Base-by-base conservation (phyloP, 2,329 filamentous ascomycete species). In the Colletotrichum australisinense region DNA sequence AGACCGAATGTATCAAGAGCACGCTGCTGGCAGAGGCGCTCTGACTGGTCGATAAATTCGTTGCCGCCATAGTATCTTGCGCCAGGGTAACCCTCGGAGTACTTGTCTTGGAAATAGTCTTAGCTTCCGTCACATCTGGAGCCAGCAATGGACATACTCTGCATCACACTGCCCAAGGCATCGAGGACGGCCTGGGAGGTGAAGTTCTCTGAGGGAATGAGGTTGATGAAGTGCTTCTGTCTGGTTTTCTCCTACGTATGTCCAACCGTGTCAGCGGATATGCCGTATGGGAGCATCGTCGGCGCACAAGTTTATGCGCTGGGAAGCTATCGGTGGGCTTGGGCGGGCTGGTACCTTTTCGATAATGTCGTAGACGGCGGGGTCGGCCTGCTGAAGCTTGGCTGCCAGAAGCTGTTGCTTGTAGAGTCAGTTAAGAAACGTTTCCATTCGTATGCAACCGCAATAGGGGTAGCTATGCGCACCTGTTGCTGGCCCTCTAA, bases 191-290 rank as follows among this genome's bases (percentile, higher is more conserved):
- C 94, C 83, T 97, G 94, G 8, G 95, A 97, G 30, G 95, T 98
- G 81, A 98, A 97, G 86, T 98, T 98, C 85, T 98, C 95, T 7
- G 95, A 98, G 24, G 95, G 95, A 77, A 98, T 98, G 71, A 98
- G 88, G 84, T 98, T 98, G 86, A 99, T 98, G 81, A 98, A 99
- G 84, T 98, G 95, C 85, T 98, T 97, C 84, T 99, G 97, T 78
- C 97, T 91, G 77, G 90, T 90, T 90, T 98, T 98, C 88, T 99
- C 97, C 94, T 98, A 46, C 12, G 52, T 53, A 71, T 73, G 73
- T n/a, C 22, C 16, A 3, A 30, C n/a, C 12, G 7, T 16, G 24
- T 38, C 16, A 49, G 46, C 32, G 14, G 35, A 24, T 8, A 8
- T 42, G 53, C 26, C 22, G 16, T 35, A 28, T 38, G 19, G 63